Percentiles rank a stretch among this genome's conserved stretches.
Conservation (phyloP, 2,329 filamentous ascomycete species). For the Aureobasidium sp. region DNA sequence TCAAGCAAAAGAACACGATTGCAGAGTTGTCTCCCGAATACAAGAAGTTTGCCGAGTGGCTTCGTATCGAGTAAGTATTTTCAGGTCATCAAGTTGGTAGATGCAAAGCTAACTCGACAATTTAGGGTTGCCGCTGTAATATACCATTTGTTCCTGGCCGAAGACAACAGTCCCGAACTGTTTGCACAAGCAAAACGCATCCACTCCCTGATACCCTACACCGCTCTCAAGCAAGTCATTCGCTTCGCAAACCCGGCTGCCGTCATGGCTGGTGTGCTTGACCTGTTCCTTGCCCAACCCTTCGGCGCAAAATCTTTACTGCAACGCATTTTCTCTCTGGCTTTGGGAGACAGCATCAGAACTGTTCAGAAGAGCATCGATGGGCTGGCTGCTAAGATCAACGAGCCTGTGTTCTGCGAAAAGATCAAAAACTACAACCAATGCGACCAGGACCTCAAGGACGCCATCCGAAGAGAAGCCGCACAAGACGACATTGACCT, state of each 20-base stretch:
- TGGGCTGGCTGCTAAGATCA: slow-evolving; percentile 63
- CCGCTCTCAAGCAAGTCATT: slow-evolving; percentile 91
- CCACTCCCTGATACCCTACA: slow-evolving; percentile 89
- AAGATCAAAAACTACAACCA: slow-evolving; percentile 77
- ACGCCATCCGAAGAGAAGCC: slow-evolving; percentile 64
- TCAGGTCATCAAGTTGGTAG: neutral
- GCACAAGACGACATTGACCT: slow-evolving; percentile 67
- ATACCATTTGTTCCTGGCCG: slow-evolving; percentile 93
- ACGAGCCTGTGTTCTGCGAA: slow-evolving; percentile 66
- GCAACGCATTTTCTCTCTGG: slow-evolving; percentile 89
- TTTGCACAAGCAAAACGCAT: slow-evolving; percentile 92
- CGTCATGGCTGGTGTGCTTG: slow-evolving; percentile 91
- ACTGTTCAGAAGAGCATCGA: slow-evolving; percentile 83
- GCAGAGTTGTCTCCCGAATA: slow-evolving; percentile 87
- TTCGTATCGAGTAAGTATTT: slow-evolving; percentile 66
- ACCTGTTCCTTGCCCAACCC: slow-evolving; percentile 91
- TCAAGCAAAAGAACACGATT: slow-evolving; percentile 81
- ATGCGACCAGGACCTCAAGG: slow-evolving; percentile 65
- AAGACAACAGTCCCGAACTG: slow-evolving; percentile 94
- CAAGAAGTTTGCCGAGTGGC: slow-evolving; percentile 96
- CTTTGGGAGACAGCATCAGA: slow-evolving; percentile 81
- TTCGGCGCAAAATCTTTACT: slow-evolving; percentile 84
- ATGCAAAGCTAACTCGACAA: neutral
- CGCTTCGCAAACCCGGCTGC: slow-evolving; percentile 91
- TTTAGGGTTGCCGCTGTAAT: slow-evolving; percentile 75